These are phyloP conservation scores for Protomyces macrosporus DNA, from an alignment of 1,139 yeast genomes.

Conservation along the genomic window DNA sequence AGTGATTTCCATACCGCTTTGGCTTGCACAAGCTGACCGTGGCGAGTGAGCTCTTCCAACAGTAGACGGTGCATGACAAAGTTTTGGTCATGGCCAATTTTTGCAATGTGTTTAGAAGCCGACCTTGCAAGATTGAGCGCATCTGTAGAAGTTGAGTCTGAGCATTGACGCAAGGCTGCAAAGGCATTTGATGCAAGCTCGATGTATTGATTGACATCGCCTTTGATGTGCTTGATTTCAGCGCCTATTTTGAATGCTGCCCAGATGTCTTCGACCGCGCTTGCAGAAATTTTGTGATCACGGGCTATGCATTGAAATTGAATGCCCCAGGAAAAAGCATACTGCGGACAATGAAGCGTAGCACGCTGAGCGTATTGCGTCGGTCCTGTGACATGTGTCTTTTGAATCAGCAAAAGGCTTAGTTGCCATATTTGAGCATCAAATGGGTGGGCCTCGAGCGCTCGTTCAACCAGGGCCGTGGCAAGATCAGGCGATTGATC, in stretches of 20 bases:
- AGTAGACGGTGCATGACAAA: conserved; percentile 10
- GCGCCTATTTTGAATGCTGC: background rate
- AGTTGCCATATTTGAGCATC: background rate
- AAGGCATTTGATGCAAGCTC: background rate
- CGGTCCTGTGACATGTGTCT: background rate
- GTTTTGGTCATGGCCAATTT: background rate
- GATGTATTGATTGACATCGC: background rate
- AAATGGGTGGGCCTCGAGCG: background rate
- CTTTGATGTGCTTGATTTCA: background rate
- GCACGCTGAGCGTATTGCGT: too few species aligned
- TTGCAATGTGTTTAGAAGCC: background rate
- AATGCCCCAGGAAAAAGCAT: background rate
- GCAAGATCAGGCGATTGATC: background rate
- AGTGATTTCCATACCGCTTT: conserved; percentile 38
- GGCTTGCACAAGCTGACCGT: conserved; percentile 35
- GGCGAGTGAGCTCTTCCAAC: conserved; percentile 16
- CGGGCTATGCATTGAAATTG: background rate
- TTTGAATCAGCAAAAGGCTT: background rate
- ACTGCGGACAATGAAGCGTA: background rate
- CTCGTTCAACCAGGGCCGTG: conserved; percentile 23
- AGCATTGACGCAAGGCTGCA: background rate
- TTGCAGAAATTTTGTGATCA: background rate
- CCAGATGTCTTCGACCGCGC: background rate
- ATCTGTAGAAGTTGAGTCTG: background rate
- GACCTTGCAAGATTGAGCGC: background rate